phyloP scores from a whole-genome alignment of 2,329 filamentous ascomycete species.

The Chalara sp. region DNA sequence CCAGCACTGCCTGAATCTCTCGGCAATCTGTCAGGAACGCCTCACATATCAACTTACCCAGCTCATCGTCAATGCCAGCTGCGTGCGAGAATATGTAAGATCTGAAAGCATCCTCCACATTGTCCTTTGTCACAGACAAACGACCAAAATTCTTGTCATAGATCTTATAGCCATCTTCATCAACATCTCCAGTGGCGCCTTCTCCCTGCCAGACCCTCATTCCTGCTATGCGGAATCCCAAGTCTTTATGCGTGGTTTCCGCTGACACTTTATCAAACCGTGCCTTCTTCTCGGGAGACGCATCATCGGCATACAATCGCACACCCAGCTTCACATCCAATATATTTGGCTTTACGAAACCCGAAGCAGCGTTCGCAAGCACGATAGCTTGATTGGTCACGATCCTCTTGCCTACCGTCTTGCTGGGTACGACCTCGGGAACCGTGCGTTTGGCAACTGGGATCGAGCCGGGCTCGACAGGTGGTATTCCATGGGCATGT shows the following conservation, averaged over 20 bases:
- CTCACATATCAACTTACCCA: conserved; percentile 47
- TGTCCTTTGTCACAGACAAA: conserved; percentile 42
- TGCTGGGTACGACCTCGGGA: conserved; percentile 18
- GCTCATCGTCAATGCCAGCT: conserved; percentile 52
- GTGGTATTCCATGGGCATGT: conserved; percentile 1
- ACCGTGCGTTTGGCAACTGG: conserved; percentile 8
- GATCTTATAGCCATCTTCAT: conserved; percentile 47
- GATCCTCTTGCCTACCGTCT: conserved; percentile 39
- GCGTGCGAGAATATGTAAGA: conserved; percentile 51
- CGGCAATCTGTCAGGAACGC: conserved; percentile 48
- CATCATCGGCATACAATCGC: conserved; percentile 76
- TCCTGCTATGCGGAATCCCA: conserved; percentile 58
- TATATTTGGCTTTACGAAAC: conserved; percentile 81
- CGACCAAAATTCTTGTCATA: conserved; percentile 60
- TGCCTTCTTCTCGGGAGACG: conserved; percentile 49
- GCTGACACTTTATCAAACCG: conserved; percentile 53
- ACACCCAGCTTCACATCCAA: conserved; percentile 88
- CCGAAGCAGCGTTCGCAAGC: conserved; percentile 74
- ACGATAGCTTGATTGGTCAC: conserved; percentile 75
- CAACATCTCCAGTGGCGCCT: conserved; percentile 43
- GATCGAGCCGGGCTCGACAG: conserved; percentile 5
- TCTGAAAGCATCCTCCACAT: conserved; percentile 46
- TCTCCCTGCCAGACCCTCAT: conserved; percentile 58
- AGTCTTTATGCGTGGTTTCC: conserved; percentile 51
- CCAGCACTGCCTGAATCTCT: conserved; percentile 46